Evolutionary conservation across 345 rosid genomes (phyloP), one percentile per base, ranked within the genome.

Genomic region (Bruguiera parviflora): DNA sequence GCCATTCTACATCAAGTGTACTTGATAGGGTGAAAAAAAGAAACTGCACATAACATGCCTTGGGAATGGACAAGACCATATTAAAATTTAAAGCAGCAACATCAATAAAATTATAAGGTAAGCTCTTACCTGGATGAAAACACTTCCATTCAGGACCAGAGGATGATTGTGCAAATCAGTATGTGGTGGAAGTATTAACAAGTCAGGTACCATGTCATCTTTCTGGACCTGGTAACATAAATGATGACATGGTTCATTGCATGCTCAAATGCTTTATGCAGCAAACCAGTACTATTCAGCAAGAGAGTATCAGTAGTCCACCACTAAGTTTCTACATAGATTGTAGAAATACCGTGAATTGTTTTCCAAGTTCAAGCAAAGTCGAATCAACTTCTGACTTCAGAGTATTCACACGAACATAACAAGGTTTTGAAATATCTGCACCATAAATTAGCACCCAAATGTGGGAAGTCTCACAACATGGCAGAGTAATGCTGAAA

Each of bases 101-200:
- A 63, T 11, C 19, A 67, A 53, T 5, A 56, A 8, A 67, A 67
- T 32, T 49, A 46, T 43, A 13, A 22, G 19, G 57, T 46, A 31
- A 67, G 6, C 24, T 52, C 79, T 75, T 75, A 94, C 98, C 77
- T 94, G 98, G 70, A 94, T 56, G 75, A 89, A 89, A 61, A 91
- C 67, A 55, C 87, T 82, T 70, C 96, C 98, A 71, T 86, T 82
- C 75, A 27, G n/a, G 66, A 94, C 83, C 79, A 94, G 78, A 46
- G 78, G 95, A 81, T 94, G 97, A 77, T 82, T 78, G 64, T 94
- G 98, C 85, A 94, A 84, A 84, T 91, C 96, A 66, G 79, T 84
- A 66, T 84, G 83, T 8, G 96, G 92, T 5, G 98, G 98, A 57
- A 94, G 83, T 58, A 83, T 67, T 70, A 94, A 80, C 77, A 94